A percentile compares a stretch with the other conserved stretches of the same genome.
Conservation (phyloP, 2,329 filamentous ascomycete species). For the Coniochaeta ligniaria region DNA sequence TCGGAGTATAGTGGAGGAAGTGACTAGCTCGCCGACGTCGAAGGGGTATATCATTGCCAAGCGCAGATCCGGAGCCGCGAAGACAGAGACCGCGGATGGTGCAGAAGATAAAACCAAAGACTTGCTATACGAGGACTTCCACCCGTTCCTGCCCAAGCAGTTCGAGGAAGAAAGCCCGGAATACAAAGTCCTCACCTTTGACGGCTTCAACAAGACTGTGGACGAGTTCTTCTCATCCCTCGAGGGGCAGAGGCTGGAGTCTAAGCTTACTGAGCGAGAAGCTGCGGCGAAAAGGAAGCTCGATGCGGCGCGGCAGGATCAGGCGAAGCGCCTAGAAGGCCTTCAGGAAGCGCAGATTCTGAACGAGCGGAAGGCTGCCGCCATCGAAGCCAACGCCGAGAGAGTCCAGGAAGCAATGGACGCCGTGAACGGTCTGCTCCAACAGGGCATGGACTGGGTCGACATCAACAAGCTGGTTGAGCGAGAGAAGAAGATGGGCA, state of each 20-base stretch:
- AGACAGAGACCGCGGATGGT: slow-evolving; percentile 13
- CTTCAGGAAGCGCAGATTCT: slow-evolving; percentile 74
- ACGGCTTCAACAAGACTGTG: slow-evolving; percentile 85
- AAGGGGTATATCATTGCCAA: slow-evolving; percentile 88
- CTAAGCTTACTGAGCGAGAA: slow-evolving; percentile 73
- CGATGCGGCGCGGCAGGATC: slow-evolving; percentile 76
- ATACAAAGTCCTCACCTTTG: slow-evolving; percentile 66
- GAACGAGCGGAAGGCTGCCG: slow-evolving; percentile 81
- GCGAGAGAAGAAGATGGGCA: slow-evolving; percentile 71
- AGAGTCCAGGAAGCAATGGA: slow-evolving; percentile 89
- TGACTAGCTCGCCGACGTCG: slow-evolving; percentile 57
- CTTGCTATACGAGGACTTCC: slow-evolving; percentile 87
- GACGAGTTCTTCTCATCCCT: slow-evolving; percentile 97
- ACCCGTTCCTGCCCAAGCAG: slow-evolving; percentile 81
- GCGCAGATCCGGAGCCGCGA: slow-evolving; percentile 25
- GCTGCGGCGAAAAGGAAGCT: slow-evolving; percentile 75
- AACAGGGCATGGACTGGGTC: slow-evolving; percentile 95
- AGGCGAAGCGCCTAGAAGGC: slow-evolving; percentile 76
- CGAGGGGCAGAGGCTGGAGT: slow-evolving; percentile 88
- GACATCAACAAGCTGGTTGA: slow-evolving; percentile 85
- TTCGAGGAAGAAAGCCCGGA: slow-evolving; percentile 56
- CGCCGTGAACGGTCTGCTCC: slow-evolving; percentile 85
- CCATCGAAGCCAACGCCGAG: slow-evolving; percentile 85
- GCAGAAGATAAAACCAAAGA: slow-evolving; percentile 31
- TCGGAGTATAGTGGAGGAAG: slow-evolving; percentile 58